Percentiles rank a stretch among this genome's conserved stretches.
These are phyloP conservation scores for Lasiodiplodia citricola DNA, from an alignment of 2,329 filamentous ascomycete genomes.

Conservation along the genomic window DNA sequence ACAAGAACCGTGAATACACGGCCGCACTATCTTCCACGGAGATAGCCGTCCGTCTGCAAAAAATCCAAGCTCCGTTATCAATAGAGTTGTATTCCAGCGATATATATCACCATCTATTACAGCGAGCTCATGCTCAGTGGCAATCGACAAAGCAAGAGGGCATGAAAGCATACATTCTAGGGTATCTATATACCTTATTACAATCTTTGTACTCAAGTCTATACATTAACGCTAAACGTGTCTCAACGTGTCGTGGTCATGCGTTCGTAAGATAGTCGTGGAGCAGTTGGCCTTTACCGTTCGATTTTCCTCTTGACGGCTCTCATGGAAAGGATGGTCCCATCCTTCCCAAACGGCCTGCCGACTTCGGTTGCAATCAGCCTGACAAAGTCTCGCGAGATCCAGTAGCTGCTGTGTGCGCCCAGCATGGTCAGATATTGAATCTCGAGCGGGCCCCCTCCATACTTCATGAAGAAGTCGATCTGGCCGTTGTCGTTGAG, in stretches of 20 bases:
- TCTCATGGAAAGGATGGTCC: conserved; percentile 59
- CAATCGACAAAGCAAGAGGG: background rate
- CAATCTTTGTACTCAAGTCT: background rate
- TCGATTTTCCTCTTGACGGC: conserved; percentile 56
- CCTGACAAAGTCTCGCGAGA: conserved; percentile 82
- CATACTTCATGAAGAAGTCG: conserved; percentile 84
- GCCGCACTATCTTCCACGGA: no score
- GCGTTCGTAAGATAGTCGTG: conserved; percentile 6
- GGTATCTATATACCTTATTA: conserved; percentile 12
- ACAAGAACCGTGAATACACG: no score
- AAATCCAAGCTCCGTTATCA: background rate
- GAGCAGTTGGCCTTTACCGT: background rate
- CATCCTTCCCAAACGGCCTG: conserved; percentile 69
- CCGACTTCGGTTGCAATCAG: conserved; percentile 90
- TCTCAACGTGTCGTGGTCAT: background rate
- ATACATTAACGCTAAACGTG: background rate
- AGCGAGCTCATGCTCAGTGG: background rate
- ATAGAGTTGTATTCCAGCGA: background rate
- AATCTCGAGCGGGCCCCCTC: conserved; percentile 86
- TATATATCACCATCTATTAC: background rate
- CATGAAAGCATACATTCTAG: conserved; percentile 4
- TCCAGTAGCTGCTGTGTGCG: conserved; percentile 95
- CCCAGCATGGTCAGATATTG: conserved; percentile 98
- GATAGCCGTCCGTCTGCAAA: background rate
- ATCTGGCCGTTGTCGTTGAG: conserved; percentile 97